These are phyloP conservation scores for Mucor velutinosus DNA, from an alignment of 371 early-diverging fungal species.

Conservation along the genomic window DNA sequence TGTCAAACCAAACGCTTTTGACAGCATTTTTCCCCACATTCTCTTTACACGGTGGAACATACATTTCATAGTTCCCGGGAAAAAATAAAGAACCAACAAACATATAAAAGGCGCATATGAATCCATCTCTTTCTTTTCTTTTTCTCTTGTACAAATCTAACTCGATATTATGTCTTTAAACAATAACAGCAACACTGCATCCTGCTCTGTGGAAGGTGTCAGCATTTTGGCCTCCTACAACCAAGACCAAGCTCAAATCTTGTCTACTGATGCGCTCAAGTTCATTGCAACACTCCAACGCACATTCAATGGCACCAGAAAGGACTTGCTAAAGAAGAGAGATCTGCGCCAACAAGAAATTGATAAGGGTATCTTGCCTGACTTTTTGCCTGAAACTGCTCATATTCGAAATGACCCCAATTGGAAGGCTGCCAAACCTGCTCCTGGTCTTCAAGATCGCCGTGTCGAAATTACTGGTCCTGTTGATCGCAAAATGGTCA, in stretches of 20 bases:
- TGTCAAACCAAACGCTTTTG: not conserved
- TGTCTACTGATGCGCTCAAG: conserved; percentile 76
- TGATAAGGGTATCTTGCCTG: conserved; percentile 82
- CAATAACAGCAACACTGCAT: not conserved
- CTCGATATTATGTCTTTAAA: not conserved
- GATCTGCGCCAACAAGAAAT: conserved; percentile 75
- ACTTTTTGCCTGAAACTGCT: conserved; percentile 92
- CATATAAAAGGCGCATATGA: not conserved
- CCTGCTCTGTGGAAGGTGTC: conserved; percentile 26
- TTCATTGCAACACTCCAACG: conserved; percentile 89
- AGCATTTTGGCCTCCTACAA: conserved; percentile 28
- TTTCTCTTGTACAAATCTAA: not conserved
- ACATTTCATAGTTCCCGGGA: not conserved
- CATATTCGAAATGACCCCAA: conserved; percentile 85
- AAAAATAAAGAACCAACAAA: not conserved
- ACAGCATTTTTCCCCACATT: conserved; percentile 7
- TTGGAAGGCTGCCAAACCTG: conserved; percentile 91
- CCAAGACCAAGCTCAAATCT: conserved; percentile 60
- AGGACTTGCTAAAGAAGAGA: conserved; percentile 75
- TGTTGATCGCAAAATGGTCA: conserved; percentile 98
- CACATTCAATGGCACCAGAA: conserved; percentile 84
- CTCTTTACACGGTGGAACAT: not conserved
- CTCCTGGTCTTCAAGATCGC: conserved; percentile 90
- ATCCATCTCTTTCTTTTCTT: not conserved
- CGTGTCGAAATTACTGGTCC: conserved; percentile 98